Evolutionary conservation across 2,329 filamentous ascomycete genomes (phyloP).

Genomic region (Fusarium cyanostomum): DNA sequence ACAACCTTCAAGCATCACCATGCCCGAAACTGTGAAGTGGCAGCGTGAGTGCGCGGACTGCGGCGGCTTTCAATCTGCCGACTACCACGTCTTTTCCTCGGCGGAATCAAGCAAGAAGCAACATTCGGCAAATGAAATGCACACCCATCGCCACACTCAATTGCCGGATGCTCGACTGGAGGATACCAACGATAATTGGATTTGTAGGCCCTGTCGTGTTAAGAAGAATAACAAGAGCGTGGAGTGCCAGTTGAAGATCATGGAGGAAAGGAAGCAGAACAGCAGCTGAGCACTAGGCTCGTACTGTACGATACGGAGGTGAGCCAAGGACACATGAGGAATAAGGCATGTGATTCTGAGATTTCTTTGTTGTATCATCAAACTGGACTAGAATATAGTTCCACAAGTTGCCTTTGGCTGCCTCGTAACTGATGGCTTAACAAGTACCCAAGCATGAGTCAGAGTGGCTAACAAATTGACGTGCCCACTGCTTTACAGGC

Average conservation of each 20-base stretch:
- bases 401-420: constrained; percentile 9
- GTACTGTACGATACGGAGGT: neutral
- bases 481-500: neutral
- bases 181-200: constrained; percentile 9
- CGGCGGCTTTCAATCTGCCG: neutral
- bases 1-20: neutral
- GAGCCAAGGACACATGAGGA: neutral
- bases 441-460: neutral
- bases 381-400: constrained; percentile 12
- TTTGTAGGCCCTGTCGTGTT: constrained; percentile 11
- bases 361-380: neutral
- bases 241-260: constrained; percentile 3
- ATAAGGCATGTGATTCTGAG: neutral
- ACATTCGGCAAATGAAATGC: neutral
- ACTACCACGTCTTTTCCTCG: neutral
- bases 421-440: neutral
- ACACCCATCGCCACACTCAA: neutral
- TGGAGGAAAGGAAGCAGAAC: neutral
- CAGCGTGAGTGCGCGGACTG: constrained; percentile 12
- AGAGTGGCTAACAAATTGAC: neutral
- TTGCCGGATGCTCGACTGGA: neutral
- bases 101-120: neutral
- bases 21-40: constrained; percentile 7
- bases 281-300: neutral
- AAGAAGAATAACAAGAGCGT: neutral